These are phyloP conservation scores for Lodderomyces oxycetoniae DNA, from an alignment of 1,139 yeast genomes.

Conservation along the genomic window DNA sequence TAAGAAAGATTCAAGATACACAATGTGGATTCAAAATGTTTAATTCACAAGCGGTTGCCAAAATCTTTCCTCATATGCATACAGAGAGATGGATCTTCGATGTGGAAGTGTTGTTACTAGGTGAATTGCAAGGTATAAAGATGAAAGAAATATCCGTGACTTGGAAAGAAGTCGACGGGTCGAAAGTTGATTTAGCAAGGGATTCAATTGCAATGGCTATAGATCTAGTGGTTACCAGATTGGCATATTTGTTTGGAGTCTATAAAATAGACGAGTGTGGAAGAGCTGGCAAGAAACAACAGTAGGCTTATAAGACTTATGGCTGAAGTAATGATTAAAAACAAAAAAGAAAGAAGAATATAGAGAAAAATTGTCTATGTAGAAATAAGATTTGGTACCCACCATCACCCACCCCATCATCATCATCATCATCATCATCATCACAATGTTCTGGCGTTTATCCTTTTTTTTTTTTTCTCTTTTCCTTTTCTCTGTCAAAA, in stretches of 20 bases:
- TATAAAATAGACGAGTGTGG: conserved; percentile 46
- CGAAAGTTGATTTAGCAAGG: conserved; percentile 85
- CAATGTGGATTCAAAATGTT: conserved; percentile 97
- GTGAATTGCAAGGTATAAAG: conserved; percentile 61
- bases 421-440: no score
- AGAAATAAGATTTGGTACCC: no score
- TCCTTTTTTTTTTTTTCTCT: no score
- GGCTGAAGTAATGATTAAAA: no score
- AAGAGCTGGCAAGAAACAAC: conserved; percentile 14
- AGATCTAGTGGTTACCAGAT: conserved; percentile 83
- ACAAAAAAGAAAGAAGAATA: background rate
- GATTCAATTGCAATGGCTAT: conserved; percentile 95
- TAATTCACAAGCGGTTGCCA: conserved; percentile 57
- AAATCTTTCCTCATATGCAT: conserved; percentile 86
- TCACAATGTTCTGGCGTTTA: no score
- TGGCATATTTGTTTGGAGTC: conserved; percentile 82
- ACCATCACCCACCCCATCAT: no score
- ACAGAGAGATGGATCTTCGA: conserved; percentile 98
- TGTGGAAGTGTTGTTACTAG: conserved; percentile 83
- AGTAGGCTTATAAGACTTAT: no score
- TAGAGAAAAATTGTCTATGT: background rate
- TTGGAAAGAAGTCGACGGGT: conserved; percentile 97
- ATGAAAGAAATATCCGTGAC: conserved; percentile 79
- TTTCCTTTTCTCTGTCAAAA: no score
- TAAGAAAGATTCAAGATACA: conserved; percentile 80